These are phyloP conservation scores for Crucihimalaya himalaica DNA, from an alignment of 345 rosid species.

Conservation along the genomic window DNA sequence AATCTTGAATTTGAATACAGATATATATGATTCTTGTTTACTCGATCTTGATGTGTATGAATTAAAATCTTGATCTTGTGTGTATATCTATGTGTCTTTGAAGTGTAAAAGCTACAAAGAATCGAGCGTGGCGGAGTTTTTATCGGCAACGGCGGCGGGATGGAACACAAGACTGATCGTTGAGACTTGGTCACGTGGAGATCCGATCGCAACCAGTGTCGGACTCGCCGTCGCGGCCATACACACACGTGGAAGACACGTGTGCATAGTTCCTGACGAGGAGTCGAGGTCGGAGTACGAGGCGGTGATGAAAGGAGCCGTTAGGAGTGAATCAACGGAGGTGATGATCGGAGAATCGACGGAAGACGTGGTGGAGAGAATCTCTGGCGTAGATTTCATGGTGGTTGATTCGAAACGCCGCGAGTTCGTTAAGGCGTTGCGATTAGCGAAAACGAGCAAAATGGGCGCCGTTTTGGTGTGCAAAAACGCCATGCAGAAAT, in stretches of 20 bases:
- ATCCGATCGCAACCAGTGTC: conserved; percentile 63
- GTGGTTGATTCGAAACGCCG: conserved; percentile 63
- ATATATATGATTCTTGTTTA: neutral
- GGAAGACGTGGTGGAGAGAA: conserved; percentile 55
- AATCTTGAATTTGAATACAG: neutral
- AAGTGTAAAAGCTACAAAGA: conserved; percentile 54
- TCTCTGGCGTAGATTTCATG: conserved; percentile 69
- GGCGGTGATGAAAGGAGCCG: conserved; percentile 44
- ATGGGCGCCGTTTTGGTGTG: conserved; percentile 79
- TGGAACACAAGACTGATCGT: conserved; percentile 82
- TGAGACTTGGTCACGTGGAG: conserved; percentile 77
- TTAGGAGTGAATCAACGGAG: conserved; percentile 31
- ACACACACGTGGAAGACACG: conserved; percentile 74
- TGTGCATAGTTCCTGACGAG: conserved; percentile 77
- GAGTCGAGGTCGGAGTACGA: conserved; percentile 61
- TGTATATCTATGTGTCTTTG: conserved; percentile 1
- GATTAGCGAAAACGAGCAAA: conserved; percentile 52
- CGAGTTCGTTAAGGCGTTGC: conserved; percentile 61
- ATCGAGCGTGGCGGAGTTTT: conserved; percentile 72
- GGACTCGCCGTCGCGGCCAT: conserved; percentile 74
- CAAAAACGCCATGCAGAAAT: conserved; percentile 58
- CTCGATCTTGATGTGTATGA: conserved; percentile 1
- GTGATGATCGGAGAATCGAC: conserved; percentile 47
- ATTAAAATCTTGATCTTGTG: neutral
- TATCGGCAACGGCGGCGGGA: conserved; percentile 89